Evolutionary conservation across 129 eudicot genomes (phyloP).

Genomic region (Ambrosia trifida): DNA sequence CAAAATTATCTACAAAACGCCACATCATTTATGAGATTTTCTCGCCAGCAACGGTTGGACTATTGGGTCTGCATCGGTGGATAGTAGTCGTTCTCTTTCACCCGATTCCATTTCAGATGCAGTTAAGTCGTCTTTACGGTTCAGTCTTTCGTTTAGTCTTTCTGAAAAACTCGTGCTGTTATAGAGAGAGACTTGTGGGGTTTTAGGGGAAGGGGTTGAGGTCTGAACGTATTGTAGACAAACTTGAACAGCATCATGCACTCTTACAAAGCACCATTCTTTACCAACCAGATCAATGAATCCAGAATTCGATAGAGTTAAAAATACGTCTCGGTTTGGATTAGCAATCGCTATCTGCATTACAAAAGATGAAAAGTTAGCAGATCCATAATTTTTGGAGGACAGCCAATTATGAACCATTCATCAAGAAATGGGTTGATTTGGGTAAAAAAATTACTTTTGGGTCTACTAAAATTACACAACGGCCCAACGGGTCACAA

Average conservation of each 20-base stretch:
- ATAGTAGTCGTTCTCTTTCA: slow-evolving; percentile 26
- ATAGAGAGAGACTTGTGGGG: slow-evolving; percentile 36
- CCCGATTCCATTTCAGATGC: slow-evolving; percentile 61
- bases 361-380: slow-evolving; percentile 12
- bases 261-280: slow-evolving; percentile 96
- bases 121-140: slow-evolving; percentile 42
- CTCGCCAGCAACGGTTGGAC: slow-evolving; percentile 59
- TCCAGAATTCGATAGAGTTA: slow-evolving; percentile 72
- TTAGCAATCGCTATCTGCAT: slow-evolving; percentile 84
- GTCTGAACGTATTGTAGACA: slow-evolving; percentile 77
- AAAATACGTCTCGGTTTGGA: slow-evolving; percentile 80
- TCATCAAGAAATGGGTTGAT: too few relatives aligned
- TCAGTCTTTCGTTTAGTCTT: slow-evolving; percentile 43
- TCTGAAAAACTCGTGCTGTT: slow-evolving; percentile 51
- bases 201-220: slow-evolving; percentile 38
- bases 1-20: neutral
- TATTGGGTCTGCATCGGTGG: slow-evolving; percentile 34
- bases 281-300: slow-evolving; percentile 81
- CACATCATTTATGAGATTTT: slow-evolving; percentile 24
- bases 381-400: neutral
- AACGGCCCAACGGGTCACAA: too few relatives aligned
- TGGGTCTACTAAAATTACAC: too few relatives aligned
- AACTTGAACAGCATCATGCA: slow-evolving; percentile 97
- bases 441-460: too few relatives aligned
- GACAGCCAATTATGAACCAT: neutral